phyloP scores from a whole-genome alignment of 2,329 filamentous ascomycete species.

The Alternaria sp. region DNA sequence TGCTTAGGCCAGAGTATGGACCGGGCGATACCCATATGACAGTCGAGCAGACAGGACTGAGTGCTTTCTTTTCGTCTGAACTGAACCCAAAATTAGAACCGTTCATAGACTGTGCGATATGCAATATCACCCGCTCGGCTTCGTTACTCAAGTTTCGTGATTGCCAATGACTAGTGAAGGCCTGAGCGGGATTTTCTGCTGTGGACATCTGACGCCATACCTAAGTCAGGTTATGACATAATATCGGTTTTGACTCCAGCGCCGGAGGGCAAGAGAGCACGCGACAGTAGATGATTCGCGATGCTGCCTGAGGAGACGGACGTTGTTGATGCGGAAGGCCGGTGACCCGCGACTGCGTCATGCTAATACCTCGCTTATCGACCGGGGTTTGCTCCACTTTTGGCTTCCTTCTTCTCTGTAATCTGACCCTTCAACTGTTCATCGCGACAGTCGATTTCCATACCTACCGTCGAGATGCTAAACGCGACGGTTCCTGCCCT shows the following conservation, averaged over 20 bases:
- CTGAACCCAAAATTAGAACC: not conserved
- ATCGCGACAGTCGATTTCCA: not conserved
- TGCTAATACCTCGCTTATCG: conserved; percentile 10
- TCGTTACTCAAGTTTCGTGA: not conserved
- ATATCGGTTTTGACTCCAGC: not conserved
- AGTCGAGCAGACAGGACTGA: not conserved
- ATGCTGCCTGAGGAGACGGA: not conserved
- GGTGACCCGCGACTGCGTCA: conserved; percentile 11
- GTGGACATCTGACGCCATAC: not conserved
- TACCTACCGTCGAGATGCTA: not conserved
- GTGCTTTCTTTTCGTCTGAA: not conserved
- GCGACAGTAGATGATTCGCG: conserved; percentile 6
- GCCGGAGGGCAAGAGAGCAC: not conserved
- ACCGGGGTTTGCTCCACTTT: conserved; percentile 9
- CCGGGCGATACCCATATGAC: conserved; percentile 32
- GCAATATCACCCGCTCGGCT: not conserved
- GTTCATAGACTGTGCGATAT: not conserved
- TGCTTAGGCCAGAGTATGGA: conserved; percentile 55
- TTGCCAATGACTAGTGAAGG: not conserved
- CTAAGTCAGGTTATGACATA: not conserved
- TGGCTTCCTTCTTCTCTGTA: not conserved
- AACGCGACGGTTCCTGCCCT: not conserved
- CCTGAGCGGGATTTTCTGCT: not conserved
- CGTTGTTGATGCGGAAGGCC: conserved; percentile 17
- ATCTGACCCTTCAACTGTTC: not conserved